These are phyloP conservation scores for Mucor indicus DNA, from an alignment of 371 early-diverging fungal genomes.

Conservation along the genomic window DNA sequence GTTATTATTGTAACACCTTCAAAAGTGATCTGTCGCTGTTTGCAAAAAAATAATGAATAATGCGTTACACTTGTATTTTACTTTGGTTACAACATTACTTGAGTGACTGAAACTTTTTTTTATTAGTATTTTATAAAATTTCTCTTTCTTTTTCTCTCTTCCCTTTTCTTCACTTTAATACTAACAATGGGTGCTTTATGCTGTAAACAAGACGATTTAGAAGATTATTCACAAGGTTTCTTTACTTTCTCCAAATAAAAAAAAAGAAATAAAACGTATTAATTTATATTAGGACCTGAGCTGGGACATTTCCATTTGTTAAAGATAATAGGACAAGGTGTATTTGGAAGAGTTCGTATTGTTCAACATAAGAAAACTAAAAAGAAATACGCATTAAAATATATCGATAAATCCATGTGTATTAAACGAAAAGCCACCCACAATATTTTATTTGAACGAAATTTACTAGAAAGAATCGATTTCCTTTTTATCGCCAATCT, in stretches of 20 bases:
- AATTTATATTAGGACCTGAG: slow-evolving; percentile 30
- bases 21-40: no score
- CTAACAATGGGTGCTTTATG: slow-evolving; percentile 22
- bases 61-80: no score
- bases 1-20: no score
- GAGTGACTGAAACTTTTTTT: no score
- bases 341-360: slow-evolving; percentile 76
- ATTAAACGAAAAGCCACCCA: slow-evolving; percentile 46
- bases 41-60: no score
- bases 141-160: no score
- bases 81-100: no score
- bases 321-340: slow-evolving; percentile 66
- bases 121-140: no score
- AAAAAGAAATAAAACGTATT: no score
- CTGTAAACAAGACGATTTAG: slow-evolving; percentile 13
- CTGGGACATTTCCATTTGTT: slow-evolving; percentile 64
- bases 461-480: slow-evolving; percentile 41
- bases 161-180: no score
- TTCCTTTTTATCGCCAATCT: slow-evolving; percentile 58
- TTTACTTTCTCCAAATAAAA: not conserved
- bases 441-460: slow-evolving; percentile 54
- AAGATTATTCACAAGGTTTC: slow-evolving; percentile 15
- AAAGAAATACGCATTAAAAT: slow-evolving; percentile 52
- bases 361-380: slow-evolving; percentile 75
- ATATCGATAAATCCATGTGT: slow-evolving; percentile 51